Base-by-base conservation (phyloP, 345 rosid species). In the Camelina sativa region DNA sequence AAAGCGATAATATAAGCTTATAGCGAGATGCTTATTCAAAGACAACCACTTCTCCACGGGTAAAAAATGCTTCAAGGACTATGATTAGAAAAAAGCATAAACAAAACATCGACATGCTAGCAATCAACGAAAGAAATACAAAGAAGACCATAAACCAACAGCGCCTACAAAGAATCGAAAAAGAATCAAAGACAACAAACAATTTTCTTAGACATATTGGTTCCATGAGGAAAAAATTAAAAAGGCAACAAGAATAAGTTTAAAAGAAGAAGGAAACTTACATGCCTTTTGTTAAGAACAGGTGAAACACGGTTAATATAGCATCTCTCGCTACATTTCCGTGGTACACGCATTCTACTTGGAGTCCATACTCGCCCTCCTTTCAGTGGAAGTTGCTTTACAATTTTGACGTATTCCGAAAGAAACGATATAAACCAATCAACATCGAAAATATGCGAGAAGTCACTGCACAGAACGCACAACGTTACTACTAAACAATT, bases 281-380 rank as follows among this genome's bases (percentile, higher is more conserved):
- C 98, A 89, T 96, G 99, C 97, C 96, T 92, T 95, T 89, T 95
- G 90, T 82, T 84, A 80, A 95, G 98, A 81, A 87, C 93, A 54
- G 99, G 98, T 65, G 89, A 75, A n/a, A 95, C 96, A 76, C 97
- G 97, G 51, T 72, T 95, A 46, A 76, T 80, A 82, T 95, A 95
- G 76, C 99, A 95, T 77, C 84, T 88, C 82, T 86, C 99, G 54
- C 84, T 91, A 78, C 99, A 95, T 81, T 92, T 95, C 84, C 99
- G 82, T 11, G 99, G 98, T 61, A 92, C 97, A 74, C 98, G 98
- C 99, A 92, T 95, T 56, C 72, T 77, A 67, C 77, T 81, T 15
- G 86, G 72, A 74, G 74, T 80, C 96, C 90, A 84, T 19, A 77
- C 47, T 84, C 78, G 82, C 50, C 98, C 91, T 80, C 88, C 82